Evolutionary conservation across 2,329 filamentous ascomycete genomes (phyloP), one percentile per base, ranked within the genome.

Genomic region (Helicocarpus griseus): DNA sequence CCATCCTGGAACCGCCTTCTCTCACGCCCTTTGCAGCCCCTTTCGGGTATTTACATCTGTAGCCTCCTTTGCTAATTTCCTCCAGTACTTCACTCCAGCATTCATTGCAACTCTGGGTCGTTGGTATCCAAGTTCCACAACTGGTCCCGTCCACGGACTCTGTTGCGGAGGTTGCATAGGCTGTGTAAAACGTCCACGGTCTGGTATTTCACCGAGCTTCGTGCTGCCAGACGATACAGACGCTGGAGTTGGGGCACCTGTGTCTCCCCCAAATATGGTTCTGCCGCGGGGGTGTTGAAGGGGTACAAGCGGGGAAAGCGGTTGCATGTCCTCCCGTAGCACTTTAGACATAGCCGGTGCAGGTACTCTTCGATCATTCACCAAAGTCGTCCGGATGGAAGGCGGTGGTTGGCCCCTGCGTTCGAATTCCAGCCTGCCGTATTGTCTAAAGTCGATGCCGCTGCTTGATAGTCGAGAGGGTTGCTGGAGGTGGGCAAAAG

Each of bases 171-270:
- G 21, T 39, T 33, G 22, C 14, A 35, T 19, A 17, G 47, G 8
- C 6, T 49, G 28, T 4, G 21, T 9, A 40, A 39, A 11, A 14
- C 17, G 47, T 8, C 31, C 5, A 13, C 47, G 47, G 3, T 19
- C 19, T 19, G 47, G 47, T 19, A 49, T 38, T 28, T 49, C 47
- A 35, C 47, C 47, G 1, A 49, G 26, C 24, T 49, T 49, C 26
- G 47, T 49, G 22, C 47, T 49, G 13, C 33, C 35, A 29, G 47
- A 49, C 7, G 47, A 49, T n/a, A 49, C 17, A 19, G 47, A 49
- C n/a, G n/a, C 28, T 14, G 47, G 22, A 17, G 35, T 39, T 4
- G 22, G 21, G 19, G 19, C 33, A 33, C 9, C 45, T 24, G n/a
- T 5, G 2, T 29, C 14, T 36, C 17, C 29, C 35, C 33, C 22